Conservation (phyloP, 306 rosid species). For the Vicia sativa region DNA sequence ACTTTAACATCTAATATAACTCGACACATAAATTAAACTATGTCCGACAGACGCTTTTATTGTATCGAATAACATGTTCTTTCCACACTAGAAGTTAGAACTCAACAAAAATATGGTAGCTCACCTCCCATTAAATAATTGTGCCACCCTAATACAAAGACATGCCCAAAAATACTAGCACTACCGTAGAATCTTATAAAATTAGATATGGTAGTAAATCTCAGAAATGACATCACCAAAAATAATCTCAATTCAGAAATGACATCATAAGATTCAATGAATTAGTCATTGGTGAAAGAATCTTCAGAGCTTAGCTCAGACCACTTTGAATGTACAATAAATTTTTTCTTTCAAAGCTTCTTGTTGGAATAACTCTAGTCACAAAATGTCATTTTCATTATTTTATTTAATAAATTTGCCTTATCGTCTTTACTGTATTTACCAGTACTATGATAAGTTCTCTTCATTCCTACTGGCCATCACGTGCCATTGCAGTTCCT, state of each 20-base stretch:
- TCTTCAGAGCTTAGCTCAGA: slow-evolving; percentile 30
- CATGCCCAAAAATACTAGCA: too few relatives aligned
- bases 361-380: slow-evolving; percentile 40
- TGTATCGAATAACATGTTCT: too few relatives aligned
- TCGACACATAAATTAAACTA: too few relatives aligned
- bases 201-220: not conserved
- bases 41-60: too few relatives aligned
- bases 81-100: too few relatives aligned
- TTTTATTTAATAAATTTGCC: not conserved
- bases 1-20: too few relatives aligned
- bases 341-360: slow-evolving; percentile 27
- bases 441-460: slow-evolving; percentile 23
- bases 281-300: slow-evolving; percentile 34
- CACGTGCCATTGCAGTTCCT: slow-evolving; percentile 55
- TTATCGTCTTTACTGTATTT: slow-evolving; percentile 37
- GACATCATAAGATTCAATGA: slow-evolving; percentile 27
- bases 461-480: slow-evolving; percentile 51
- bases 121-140: not conserved
- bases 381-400: slow-evolving; percentile 33
- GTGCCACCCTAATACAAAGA: not conserved
- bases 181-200: too few relatives aligned
- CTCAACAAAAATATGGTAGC: not conserved
- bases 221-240: not conserved
- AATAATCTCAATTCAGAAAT: not conserved
- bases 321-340: slow-evolving; percentile 27